These are phyloP conservation scores for Xenosphaeropsis pyriputrescens DNA, from an alignment of 2,329 filamentous ascomycete genomes.

Conservation along the genomic window DNA sequence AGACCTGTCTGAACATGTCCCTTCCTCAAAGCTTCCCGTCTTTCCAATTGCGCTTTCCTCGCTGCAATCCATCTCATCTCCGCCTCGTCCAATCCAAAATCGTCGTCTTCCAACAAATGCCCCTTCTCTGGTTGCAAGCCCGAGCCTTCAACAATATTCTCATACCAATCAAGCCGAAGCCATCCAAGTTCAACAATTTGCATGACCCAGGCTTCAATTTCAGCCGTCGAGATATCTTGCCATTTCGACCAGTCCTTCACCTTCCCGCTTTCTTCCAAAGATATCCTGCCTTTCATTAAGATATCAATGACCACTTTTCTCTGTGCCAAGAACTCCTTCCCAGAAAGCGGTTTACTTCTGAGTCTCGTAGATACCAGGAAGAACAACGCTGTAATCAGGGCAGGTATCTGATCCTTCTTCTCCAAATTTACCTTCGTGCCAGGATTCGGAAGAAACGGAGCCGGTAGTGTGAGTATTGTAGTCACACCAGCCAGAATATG, in stretches of 20 bases:
- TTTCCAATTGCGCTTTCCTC: not conserved
- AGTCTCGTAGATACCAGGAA: constrained; percentile 42
- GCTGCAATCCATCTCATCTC: constrained; percentile 4
- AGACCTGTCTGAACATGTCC: constrained; percentile 3
- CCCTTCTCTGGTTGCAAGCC: constrained; percentile 13
- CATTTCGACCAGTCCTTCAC: constrained; percentile 36
- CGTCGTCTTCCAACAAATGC: constrained; percentile 15
- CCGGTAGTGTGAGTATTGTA: constrained; percentile 21
- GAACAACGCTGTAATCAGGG: constrained; percentile 43
- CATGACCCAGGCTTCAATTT: constrained; percentile 47
- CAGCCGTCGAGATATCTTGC: constrained; percentile 29
- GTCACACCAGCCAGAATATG: constrained; percentile 65
- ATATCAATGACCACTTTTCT: constrained; percentile 31
- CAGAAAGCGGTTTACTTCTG: constrained; percentile 17
- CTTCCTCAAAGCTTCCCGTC: not conserved
- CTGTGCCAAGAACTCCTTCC: constrained; percentile 28
- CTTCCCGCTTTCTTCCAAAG: constrained; percentile 24
- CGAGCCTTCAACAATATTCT: constrained; percentile 31
- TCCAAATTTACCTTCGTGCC: not conserved
- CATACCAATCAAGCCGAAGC: constrained; percentile 40
- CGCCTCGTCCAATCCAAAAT: constrained; percentile 2
- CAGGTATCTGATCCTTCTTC: constrained; percentile 20
- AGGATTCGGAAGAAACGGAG: constrained; percentile 2
- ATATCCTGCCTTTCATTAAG: constrained; percentile 21
- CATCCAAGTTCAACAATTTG: constrained; percentile 32